These are phyloP conservation scores for Pulveroboletus sp. DNA, from an alignment of 768 basidiomycete genomes.

Conservation along the genomic window DNA sequence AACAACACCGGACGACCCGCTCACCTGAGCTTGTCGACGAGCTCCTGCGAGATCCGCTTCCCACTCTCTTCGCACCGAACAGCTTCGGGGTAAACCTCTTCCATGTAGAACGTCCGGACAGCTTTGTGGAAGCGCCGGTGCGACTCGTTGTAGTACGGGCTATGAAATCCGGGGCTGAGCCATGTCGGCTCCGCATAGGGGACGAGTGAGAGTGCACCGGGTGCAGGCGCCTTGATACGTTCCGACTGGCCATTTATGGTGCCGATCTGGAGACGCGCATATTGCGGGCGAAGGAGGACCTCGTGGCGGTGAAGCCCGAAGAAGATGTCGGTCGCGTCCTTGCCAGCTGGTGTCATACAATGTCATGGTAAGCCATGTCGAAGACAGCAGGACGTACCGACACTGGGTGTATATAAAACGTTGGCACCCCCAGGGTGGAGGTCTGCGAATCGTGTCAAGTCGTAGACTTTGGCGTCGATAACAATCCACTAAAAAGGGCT, in stretches of 20 bases:
- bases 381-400: conserved; percentile 47
- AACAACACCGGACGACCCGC: conserved; percentile 19
- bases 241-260: conserved; percentile 56
- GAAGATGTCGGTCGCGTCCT: conserved; percentile 78
- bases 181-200: conserved; percentile 89
- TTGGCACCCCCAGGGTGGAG: conserved; percentile 84
- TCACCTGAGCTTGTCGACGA: conserved; percentile 83
- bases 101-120: conserved; percentile 73
- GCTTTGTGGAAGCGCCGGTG: conserved; percentile 75
- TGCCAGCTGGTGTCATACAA: conserved; percentile 44
- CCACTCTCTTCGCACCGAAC: conserved; percentile 80
- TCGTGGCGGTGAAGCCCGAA: conserved; percentile 85
- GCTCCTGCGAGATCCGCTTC: conserved; percentile 78
- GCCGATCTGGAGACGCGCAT: conserved; percentile 67
- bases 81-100: conserved; percentile 75
- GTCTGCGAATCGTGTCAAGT: conserved; percentile 75
- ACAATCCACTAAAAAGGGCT: conserved; percentile 62
- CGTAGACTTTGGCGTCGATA: conserved; percentile 78
- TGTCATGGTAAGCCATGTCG: not conserved
- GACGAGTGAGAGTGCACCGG: conserved; percentile 68
- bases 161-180: conserved; percentile 64
- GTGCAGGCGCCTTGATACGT: conserved; percentile 47
- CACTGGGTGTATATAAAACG: conserved; percentile 61
- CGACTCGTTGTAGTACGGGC: conserved; percentile 74
- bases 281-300: conserved; percentile 71